These are phyloP conservation scores for Echium plantagineum DNA, from an alignment of 257 asterid genomes.

Conservation along the genomic window DNA sequence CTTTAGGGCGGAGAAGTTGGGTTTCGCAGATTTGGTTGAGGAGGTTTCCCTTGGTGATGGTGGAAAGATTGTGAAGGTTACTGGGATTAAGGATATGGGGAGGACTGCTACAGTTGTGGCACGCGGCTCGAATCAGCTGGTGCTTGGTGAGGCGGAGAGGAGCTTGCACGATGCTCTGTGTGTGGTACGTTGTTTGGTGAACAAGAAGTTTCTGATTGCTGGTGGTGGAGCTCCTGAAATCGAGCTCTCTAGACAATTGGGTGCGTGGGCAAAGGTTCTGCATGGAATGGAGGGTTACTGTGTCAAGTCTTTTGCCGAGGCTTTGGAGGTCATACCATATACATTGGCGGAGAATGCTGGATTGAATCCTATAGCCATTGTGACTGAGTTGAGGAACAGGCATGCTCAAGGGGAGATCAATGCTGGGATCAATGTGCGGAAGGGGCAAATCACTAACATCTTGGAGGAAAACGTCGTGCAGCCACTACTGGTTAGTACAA, in stretches of 20 bases:
- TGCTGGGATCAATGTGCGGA: constrained; percentile 98
- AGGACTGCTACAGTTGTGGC: constrained; percentile 86
- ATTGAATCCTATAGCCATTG: constrained; percentile 85
- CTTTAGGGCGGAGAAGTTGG: constrained; percentile 79
- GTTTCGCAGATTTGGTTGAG: constrained; percentile 82
- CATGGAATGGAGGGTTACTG: constrained; percentile 98
- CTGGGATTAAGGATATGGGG: constrained; percentile 94
- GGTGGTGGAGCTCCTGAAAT: constrained; percentile 99
- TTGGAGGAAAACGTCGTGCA: constrained; percentile 98
- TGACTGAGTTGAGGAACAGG: constrained; percentile 94
- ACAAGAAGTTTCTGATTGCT: constrained; percentile 88
- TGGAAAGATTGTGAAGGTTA: constrained; percentile 84
- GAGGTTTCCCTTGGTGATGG: constrained; percentile 95
- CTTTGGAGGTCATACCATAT: constrained; percentile 91
- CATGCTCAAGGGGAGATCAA: constrained; percentile 95
- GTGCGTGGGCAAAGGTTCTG: constrained; percentile 95
- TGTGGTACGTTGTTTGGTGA: constrained; percentile 94
- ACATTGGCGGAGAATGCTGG: constrained; percentile 99
- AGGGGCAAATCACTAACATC: constrained; percentile 93
- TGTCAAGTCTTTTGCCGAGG: constrained; percentile 89
- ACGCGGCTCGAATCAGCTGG: constrained; percentile 89
- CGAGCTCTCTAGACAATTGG: constrained; percentile 91
- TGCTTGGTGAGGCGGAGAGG: constrained; percentile 95
- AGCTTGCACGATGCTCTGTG: constrained; percentile 97
- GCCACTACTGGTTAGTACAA: constrained; percentile 95